Base-by-base conservation (phyloP, 1,139 yeast species). In the Oligophagozyma castellii region DNA sequence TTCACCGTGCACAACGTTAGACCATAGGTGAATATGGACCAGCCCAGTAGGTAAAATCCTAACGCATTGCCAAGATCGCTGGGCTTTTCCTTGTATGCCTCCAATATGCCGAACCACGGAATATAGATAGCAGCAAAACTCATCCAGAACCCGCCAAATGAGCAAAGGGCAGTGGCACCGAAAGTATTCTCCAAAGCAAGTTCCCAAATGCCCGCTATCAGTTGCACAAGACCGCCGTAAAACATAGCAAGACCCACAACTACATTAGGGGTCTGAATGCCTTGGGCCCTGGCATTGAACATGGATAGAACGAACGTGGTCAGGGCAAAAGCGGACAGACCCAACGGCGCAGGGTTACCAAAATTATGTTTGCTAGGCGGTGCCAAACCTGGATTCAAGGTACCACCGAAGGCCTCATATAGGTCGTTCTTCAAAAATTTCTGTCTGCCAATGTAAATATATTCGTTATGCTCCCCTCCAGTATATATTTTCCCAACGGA, bases 151-250 rank as follows among this genome's bases (percentile, higher is more conserved):
- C 80, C 83, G 34, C 80, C 86, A 45, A 66, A 76, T 7, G 81
- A 73, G 20, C 70, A 55, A 35, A 76, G 60, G 2, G 81, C 81
- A 30, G 73, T 65, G 34, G 75, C 83, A 68, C 81, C 84, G 59
- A 75, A 76, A 28, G 80, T 72, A 56, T 75, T 74, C 40, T 76
- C 83, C 26, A 67, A 37, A 1, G 78, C 75, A 29, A 68, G 46
- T 43, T 67, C 73, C 71, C 71, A 68, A 35, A 64, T 53, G 4
- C 75, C 75, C 16, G 93, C 92, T 16, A 65, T 46, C 57, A 64
- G 54, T 52, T 80, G 93, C 28, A 79, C 70, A 10, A 72, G 56
- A n/a, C 94, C 94, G 33, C 93, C 93, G 55, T 83, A 83, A 55
- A 83, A 83, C 47, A 70, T 67, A 2, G 93, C 93, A 31, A 74